phyloP scores from a whole-genome alignment of 1,284 basidiomycete species.

The Moesziomyces sp. region DNA sequence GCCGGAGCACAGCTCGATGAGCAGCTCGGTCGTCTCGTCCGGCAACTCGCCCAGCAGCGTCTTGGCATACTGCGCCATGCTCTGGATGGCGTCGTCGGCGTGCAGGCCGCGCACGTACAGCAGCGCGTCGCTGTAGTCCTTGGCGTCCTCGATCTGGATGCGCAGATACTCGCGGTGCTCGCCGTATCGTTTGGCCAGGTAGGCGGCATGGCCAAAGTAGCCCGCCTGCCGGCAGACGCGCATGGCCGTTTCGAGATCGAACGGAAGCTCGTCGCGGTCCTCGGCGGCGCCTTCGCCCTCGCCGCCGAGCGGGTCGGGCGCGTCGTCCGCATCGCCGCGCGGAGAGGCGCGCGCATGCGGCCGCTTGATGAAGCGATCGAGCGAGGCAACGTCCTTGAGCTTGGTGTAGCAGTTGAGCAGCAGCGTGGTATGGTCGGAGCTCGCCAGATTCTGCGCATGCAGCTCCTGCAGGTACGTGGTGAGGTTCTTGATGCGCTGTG shows the following conservation, averaged over 20 bases:
- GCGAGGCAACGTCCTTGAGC: slow-evolving; percentile 85
- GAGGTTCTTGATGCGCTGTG: slow-evolving; percentile 92
- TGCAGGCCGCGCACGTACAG: slow-evolving; percentile 82
- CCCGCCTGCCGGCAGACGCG: slow-evolving; percentile 95
- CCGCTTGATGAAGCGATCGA: slow-evolving; percentile 88
- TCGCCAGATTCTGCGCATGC: slow-evolving; percentile 86
- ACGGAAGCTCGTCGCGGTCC: slow-evolving; percentile 77
- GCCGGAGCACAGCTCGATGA: slow-evolving; percentile 90
- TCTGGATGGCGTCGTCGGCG: slow-evolving; percentile 72
- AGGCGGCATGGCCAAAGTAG: slow-evolving; percentile 93
- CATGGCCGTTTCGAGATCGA: slow-evolving; percentile 96
- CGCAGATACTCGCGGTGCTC: slow-evolving; percentile 91
- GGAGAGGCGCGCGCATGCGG: slow-evolving; percentile 20
- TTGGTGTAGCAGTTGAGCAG: slow-evolving; percentile 85
- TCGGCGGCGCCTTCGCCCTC: slow-evolving; percentile 68
- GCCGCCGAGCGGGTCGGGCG: slow-evolving; percentile 37
- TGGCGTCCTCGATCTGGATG: slow-evolving; percentile 92
- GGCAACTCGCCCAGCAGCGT: slow-evolving; percentile 81
- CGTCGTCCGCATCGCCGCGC: slow-evolving; percentile 25
- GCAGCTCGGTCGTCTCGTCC: slow-evolving; percentile 85
- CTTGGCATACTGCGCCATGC: slow-evolving; percentile 66
- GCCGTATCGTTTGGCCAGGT: slow-evolving; percentile 89
- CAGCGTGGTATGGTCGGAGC: slow-evolving; percentile 95
- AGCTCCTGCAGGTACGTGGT: slow-evolving; percentile 96
- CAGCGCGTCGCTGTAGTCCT: slow-evolving; percentile 83